Conservation (phyloP, 2,329 filamentous ascomycete species). For the Penicillium sp. region DNA sequence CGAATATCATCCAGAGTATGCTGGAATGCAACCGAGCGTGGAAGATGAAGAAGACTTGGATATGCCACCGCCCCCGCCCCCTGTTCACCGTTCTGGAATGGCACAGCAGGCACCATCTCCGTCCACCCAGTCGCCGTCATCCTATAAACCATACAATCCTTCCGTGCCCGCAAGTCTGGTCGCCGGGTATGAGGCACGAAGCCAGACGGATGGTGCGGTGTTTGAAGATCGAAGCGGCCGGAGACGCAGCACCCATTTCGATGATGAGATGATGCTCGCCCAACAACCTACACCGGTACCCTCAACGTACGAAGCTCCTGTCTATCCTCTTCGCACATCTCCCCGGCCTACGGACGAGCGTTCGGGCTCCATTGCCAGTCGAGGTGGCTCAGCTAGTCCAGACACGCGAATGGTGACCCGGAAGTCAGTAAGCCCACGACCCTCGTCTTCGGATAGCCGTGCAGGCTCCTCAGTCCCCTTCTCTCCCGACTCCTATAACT, state of each 20-base stretch:
- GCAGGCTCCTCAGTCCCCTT: slow-evolving; percentile 53
- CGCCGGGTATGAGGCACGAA: slow-evolving; percentile 40
- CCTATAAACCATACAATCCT: slow-evolving; percentile 24
- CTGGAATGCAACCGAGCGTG: slow-evolving; percentile 49
- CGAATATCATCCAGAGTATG: slow-evolving; percentile 38
- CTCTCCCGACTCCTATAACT: slow-evolving; percentile 61
- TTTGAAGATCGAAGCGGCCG: slow-evolving; percentile 28
- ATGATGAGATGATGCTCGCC: slow-evolving; percentile 27
- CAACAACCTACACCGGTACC: slow-evolving; percentile 15
- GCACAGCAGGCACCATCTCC: slow-evolving; percentile 20
- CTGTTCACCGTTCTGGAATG: slow-evolving; percentile 35
- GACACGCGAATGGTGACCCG: slow-evolving; percentile 44
- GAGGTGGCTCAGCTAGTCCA: slow-evolving; percentile 34
- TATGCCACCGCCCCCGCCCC: slow-evolving; percentile 36
- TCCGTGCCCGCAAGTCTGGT: slow-evolving; percentile 43
- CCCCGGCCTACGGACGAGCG: slow-evolving; percentile 29
- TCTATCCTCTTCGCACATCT: slow-evolving; percentile 31
- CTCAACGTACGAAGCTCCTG: slow-evolving; percentile 19
- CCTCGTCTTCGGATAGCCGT: slow-evolving; percentile 42
- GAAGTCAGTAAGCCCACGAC: slow-evolving; percentile 61
- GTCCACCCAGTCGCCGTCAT: slow-evolving; percentile 29
- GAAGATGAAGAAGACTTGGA: slow-evolving; percentile 45
- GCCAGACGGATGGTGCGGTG: slow-evolving; percentile 28
- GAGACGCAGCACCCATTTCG: slow-evolving; percentile 27
- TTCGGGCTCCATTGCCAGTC: slow-evolving; percentile 19